Evolutionary conservation across 208 protist genomes (phyloP).

Genomic region (Trypanosoma vivax): DNA sequence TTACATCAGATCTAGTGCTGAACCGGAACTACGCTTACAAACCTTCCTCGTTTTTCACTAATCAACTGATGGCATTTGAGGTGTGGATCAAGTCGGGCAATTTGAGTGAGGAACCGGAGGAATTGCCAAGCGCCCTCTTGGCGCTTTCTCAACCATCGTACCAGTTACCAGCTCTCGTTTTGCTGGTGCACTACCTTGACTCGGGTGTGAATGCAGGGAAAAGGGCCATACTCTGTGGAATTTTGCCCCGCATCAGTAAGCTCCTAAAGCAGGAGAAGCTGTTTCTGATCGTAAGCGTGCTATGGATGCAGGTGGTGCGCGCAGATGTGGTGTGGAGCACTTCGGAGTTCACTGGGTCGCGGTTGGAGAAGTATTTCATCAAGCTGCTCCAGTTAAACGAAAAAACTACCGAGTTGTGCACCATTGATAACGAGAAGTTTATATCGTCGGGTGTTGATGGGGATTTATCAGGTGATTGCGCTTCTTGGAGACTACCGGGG

Average conservation of each 20-base stretch:
- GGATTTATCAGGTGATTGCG: no score
- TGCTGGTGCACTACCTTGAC: conserved; percentile 96
- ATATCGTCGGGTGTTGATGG: conserved; percentile 7
- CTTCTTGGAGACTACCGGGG: no score
- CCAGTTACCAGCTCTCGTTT: conserved; percentile 91
- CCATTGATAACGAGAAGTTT: conserved; percentile 59
- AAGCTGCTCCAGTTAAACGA: conserved; percentile 60
- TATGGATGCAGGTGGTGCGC: conserved; percentile 85
- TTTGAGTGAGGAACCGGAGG: conserved; percentile 84
- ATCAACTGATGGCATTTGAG: conserved; percentile 98
- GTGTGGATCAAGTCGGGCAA: conserved; percentile 96
- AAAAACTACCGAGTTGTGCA: conserved; percentile 82
- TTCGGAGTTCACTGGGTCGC: conserved; percentile 44
- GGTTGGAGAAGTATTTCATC: conserved; percentile 66
- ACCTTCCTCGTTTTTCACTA: conserved; percentile 92
- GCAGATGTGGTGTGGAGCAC: conserved; percentile 48
- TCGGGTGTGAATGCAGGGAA: conserved; percentile 94
- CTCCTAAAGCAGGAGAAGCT: conserved; percentile 87
- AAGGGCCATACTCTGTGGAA: conserved; percentile 92
- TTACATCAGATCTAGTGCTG: conserved; percentile 24
- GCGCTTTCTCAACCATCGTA: conserved; percentile 90
- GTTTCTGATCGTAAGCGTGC: conserved; percentile 64
- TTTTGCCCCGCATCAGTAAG: conserved; percentile 97
- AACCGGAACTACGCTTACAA: conserved; percentile 59
- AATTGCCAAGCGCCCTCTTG: conserved; percentile 97